Base-by-base conservation (phyloP, 2,329 filamentous ascomycete genomes). In the Cladosporium sp. region DNA sequence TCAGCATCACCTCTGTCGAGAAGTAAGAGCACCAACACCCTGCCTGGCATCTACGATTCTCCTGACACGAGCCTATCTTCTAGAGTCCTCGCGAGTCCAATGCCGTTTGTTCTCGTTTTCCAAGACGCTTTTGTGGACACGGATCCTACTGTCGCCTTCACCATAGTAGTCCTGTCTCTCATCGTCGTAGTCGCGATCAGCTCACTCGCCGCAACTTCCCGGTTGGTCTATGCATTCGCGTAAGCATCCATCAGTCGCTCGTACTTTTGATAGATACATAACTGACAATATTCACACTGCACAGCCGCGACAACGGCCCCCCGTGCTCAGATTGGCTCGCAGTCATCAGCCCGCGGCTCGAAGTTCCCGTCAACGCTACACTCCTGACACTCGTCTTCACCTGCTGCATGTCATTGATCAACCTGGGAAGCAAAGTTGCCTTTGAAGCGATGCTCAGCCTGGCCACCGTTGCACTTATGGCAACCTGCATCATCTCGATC, bases 401-500 rank as follows among this genome's bases (percentile, higher is more conserved):
- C 8, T 51, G 70, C 28, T 39, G 72, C 32, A 66, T 75, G 56
- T 70, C 69, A 14, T 54, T 73, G 25, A 71, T 75, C 68, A 70
- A 73, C 14, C 66, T 73, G 16, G 72, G 71, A 30, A 70, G 67
- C n/a, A 65, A 64, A 30, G 67, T 68, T n/a, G 71, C 71, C 13
- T 74, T 74, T 70, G 77, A 77, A 62, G 72, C 75, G 58, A 71
- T 80, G 65, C 75, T 79, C 39, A 79, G 77, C 0, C 74, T 81
- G 13, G 75, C 74, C 53, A 70, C 77, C 11, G 75, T 77, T 2
- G 75, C 76, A 4, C 69, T 79, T 3, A 76, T 81, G 74, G 76
- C 76, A 6, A 78, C 78, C 11, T 82, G 80, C 71, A 71, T 77
- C 48, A 72, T 81, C 63, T 75, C 72, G 25, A 80, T 81, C 64